phyloP scores from a whole-genome alignment of 129 eudicot genomes.

The Kitagawia praeruptora region DNA sequence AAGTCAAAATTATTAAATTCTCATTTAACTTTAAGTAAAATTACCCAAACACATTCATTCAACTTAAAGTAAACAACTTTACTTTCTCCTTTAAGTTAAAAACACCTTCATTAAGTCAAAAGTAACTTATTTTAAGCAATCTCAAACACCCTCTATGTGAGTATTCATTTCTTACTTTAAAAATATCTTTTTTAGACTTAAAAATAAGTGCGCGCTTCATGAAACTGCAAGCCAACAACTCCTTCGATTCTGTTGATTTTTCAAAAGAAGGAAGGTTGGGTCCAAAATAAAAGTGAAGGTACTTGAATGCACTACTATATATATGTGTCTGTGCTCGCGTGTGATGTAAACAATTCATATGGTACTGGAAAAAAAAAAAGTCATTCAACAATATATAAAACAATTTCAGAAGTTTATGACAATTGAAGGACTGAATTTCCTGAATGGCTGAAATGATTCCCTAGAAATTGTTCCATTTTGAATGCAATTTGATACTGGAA shows the following conservation, averaged over 20 bases:
- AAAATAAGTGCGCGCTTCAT: too few relatives aligned
- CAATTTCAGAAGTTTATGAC: neutral
- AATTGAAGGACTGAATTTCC: neutral
- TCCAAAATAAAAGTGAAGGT: neutral
- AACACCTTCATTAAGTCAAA: too few relatives aligned
- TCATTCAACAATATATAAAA: neutral
- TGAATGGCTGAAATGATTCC: neutral
- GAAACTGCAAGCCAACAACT: neutral
- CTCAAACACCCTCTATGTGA: too few relatives aligned
- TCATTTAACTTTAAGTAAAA: too few relatives aligned
- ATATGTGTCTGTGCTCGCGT: neutral
- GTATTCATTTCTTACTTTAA: too few relatives aligned
- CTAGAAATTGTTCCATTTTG: neutral
- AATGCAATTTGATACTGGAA: neutral
- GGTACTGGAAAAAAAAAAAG: neutral
- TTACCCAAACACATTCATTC: too few relatives aligned
- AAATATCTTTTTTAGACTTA: too few relatives aligned
- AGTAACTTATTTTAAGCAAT: too few relatives aligned
- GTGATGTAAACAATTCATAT: neutral
- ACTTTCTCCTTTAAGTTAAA: too few relatives aligned
- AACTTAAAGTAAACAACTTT: too few relatives aligned
- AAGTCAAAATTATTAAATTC: too few relatives aligned
- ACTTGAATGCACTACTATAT: neutral
- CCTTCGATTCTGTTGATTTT: neutral
- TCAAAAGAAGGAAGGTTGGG: neutral